Base-by-base conservation (phyloP, 2,329 filamentous ascomycete genomes). In the Blastomyces parvus region DNA sequence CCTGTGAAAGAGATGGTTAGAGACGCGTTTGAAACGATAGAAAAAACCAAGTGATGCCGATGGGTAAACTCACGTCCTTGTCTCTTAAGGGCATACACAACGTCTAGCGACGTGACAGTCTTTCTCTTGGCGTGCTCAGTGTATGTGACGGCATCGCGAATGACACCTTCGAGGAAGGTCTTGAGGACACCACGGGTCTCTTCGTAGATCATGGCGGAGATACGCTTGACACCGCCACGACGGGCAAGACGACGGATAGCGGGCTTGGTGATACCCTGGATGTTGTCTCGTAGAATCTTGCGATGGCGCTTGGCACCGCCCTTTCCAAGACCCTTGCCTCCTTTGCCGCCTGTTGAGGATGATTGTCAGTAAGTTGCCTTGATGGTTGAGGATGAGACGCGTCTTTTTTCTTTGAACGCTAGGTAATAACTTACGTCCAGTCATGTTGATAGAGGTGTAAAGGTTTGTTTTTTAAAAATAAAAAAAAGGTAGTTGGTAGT, bases 211-310 rank as follows among this genome's bases (percentile, higher is more conserved):
- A 89, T 95, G 78, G 92, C 92, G 75, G 91, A 96, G 76, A 97
- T 97, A 96, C 92, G 92, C 90, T 97, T 97, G 86, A 97, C 92
- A 92, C 92, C 92, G 81, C 92, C 92, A 94, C 92, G 91, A 83
- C 92, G 92, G 70, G 92, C 92, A 79, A 97, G 91, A 95, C 92
- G 92, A 76, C 92, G 89, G 82, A 97, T 97, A 74, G 92, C 92
- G 74, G 92, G 92, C 89, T 97, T 97, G 77, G 92, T 97, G 78
- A 97, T 97, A 83, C 92, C 92, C 84, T 97, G 92, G 78, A 97
- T 97, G 89, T 96, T 97, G 89, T 96, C 92, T 82, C 92, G 91
- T 80, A 97, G 86, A 84, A 97, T 97, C 90, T 97, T 97, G 77
- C 93, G 88, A 84, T 97, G 92, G 82, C 92, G 92, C 89, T 97